These are phyloP conservation scores for Thymus mandschuricus DNA, from an alignment of 257 asterid species.

Conservation along the genomic window DNA sequence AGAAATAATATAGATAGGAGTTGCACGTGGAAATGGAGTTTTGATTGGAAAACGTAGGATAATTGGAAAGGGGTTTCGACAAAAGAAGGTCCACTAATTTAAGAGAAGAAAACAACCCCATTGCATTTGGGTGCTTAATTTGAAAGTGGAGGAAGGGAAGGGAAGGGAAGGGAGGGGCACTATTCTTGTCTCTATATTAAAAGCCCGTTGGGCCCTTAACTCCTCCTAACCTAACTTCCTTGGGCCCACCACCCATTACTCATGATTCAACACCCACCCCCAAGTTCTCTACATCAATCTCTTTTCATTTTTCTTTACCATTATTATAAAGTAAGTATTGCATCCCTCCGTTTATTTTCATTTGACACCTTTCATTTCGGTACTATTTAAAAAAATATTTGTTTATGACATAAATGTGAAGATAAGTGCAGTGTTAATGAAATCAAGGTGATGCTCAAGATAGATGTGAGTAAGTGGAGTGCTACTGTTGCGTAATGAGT, in stretches of 20 bases:
- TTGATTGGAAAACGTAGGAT: not conserved
- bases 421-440: too few relatives aligned
- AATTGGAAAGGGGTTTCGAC: not conserved
- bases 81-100: slow-evolving; percentile 37
- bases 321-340: too few relatives aligned
- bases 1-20: slow-evolving; percentile 2
- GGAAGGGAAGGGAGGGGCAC: not conserved
- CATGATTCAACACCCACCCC: not conserved
- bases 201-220: slow-evolving; percentile 40
- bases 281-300: slow-evolving; percentile 17
- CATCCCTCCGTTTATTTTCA: too few relatives aligned
- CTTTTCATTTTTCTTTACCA: slow-evolving; percentile 14
- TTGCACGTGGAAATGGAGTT: slow-evolving; percentile 29
- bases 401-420: too few relatives aligned
- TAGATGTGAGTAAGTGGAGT: too few relatives aligned
- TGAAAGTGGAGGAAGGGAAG: slow-evolving; percentile 21
- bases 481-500: too few relatives aligned
- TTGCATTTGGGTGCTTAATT: slow-evolving; percentile 26
- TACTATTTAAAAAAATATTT: too few relatives aligned
- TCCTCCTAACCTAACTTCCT: slow-evolving; percentile 27
- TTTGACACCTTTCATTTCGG: too few relatives aligned
- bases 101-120: slow-evolving; percentile 41
- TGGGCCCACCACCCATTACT: slow-evolving; percentile 42
- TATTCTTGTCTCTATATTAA: slow-evolving; percentile 38
- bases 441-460: too few relatives aligned